Evolutionary conservation across 345 rosid species (phyloP).

Genomic region (Laguncularia racemosa): DNA sequence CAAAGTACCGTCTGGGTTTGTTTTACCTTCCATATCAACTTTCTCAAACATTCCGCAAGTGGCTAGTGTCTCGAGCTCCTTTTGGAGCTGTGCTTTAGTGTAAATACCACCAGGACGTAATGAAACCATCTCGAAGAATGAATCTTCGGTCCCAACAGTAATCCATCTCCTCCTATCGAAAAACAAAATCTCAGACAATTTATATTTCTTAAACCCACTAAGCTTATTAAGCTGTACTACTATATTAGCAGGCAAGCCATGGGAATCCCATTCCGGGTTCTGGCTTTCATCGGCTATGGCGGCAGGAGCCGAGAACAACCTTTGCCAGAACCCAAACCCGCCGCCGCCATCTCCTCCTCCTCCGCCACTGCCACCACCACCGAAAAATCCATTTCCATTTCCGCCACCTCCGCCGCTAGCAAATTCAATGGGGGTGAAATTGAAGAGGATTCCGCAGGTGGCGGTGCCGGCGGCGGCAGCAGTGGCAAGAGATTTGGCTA

Average conservation of each 20-base stretch:
- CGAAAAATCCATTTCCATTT: constrained; percentile 13
- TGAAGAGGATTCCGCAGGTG: constrained; percentile 36
- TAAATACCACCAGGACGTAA: constrained; percentile 75
- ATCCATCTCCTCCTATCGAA: constrained; percentile 52
- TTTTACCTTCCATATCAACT: constrained; percentile 80
- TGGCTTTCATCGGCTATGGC: constrained; percentile 82
- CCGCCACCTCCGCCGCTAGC: constrained; percentile 28
- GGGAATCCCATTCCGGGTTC: constrained; percentile 77
- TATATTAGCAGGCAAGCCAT: constrained; percentile 84
- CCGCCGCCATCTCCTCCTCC: constrained; percentile 39
- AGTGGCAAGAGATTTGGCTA: constrained; percentile 26
- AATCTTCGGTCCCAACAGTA: constrained; percentile 75
- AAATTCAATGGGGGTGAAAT: constrained; percentile 16
- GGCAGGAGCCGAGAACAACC: constrained; percentile 32
- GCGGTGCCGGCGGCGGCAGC: constrained; percentile 47
- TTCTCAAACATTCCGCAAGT: constrained; percentile 99
- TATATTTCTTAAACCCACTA: constrained; percentile 81
- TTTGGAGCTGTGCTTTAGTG: constrained; percentile 70
- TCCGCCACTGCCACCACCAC: constrained; percentile 45
- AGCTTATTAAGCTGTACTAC: constrained; percentile 73
- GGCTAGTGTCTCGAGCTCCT: constrained; percentile 84
- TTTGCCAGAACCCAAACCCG: constrained; percentile 44
- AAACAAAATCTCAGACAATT: constrained; percentile 75
- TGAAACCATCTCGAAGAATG: constrained; percentile 96
- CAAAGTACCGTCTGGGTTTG: constrained; percentile 78